These are phyloP conservation scores for Aureobasidium lini DNA, from an alignment of 2,329 filamentous ascomycete genomes.

Conservation along the genomic window DNA sequence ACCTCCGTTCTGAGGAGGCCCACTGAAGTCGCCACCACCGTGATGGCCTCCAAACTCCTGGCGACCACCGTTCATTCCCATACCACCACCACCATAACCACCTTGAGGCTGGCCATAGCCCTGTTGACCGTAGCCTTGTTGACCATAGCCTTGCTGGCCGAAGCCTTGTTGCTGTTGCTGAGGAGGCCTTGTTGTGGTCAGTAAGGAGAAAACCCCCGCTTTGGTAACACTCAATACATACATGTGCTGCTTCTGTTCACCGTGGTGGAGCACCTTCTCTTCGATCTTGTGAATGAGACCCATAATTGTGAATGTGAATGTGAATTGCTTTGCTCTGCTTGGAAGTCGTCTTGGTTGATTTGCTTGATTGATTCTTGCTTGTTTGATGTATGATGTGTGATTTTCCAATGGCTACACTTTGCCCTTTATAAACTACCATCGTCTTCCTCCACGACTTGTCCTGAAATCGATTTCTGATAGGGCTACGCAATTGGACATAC, in stretches of 20 bases:
- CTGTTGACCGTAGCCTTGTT: background rate
- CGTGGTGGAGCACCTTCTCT: slow-evolving; percentile 12
- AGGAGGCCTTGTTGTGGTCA: background rate
- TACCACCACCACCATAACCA: background rate
- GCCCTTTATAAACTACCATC: background rate
- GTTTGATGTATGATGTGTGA: background rate
- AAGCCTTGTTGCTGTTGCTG: background rate
- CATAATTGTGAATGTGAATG: background rate
- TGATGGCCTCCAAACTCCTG: slow-evolving; percentile 1
- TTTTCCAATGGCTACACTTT: background rate
- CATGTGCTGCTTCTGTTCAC: slow-evolving; percentile 2
- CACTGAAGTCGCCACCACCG: background rate
- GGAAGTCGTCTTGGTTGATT: background rate
- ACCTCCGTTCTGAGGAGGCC: background rate
- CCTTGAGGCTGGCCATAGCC: background rate
- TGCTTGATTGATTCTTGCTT: too few relatives aligned
- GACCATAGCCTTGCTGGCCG: background rate
- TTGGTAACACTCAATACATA: background rate
- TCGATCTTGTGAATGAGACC: slow-evolving; percentile 13
- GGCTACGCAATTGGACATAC: background rate
- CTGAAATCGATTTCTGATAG: background rate
- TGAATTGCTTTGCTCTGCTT: too few relatives aligned
- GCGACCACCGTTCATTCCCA: background rate
- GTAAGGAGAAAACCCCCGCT: background rate
- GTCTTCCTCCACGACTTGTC: background rate